phyloP scores from a whole-genome alignment of 768 basidiomycete species.

The Lactarius quietus region DNA sequence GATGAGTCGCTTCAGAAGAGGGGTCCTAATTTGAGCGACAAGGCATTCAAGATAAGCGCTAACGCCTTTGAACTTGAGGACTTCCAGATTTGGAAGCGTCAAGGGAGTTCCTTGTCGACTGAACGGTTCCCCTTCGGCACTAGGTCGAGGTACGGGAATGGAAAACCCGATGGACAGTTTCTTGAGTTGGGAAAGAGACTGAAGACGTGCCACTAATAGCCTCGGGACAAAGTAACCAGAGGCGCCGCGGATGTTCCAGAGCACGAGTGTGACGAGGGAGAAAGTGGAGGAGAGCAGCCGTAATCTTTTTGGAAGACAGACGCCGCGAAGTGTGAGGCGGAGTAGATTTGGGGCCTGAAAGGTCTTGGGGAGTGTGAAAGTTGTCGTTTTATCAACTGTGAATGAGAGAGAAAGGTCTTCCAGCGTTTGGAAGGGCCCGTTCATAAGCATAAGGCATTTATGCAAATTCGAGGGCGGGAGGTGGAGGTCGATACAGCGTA shows the following conservation, averaged over 20 bases:
- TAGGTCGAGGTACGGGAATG: not conserved
- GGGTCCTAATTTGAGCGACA: not conserved
- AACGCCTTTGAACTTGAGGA: not conserved
- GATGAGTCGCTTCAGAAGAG: not conserved
- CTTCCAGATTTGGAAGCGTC: not conserved
- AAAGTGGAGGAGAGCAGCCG: not conserved
- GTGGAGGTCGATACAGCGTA: not conserved
- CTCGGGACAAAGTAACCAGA: not conserved
- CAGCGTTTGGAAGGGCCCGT: not conserved
- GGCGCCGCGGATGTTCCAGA: not conserved
- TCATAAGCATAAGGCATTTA: not conserved
- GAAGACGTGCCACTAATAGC: not conserved
- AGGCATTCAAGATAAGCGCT: not conserved
- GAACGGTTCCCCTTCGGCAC: not conserved
- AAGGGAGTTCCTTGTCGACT: not conserved
- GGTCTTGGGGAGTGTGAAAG: not conserved
- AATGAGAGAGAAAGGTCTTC: not conserved
- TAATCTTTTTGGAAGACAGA: not conserved
- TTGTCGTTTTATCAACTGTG: not conserved
- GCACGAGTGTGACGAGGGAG: not conserved
- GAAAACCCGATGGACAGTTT: not conserved
- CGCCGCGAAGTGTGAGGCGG: not conserved
- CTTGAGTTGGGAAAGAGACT: not conserved
- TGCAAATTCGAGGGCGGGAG: not conserved
- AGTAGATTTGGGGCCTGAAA: not conserved